Evolutionary conservation across 2,329 filamentous ascomycete genomes (phyloP), one percentile per base, ranked within the genome.

Genomic region (Dactylellina parvicollis): DNA sequence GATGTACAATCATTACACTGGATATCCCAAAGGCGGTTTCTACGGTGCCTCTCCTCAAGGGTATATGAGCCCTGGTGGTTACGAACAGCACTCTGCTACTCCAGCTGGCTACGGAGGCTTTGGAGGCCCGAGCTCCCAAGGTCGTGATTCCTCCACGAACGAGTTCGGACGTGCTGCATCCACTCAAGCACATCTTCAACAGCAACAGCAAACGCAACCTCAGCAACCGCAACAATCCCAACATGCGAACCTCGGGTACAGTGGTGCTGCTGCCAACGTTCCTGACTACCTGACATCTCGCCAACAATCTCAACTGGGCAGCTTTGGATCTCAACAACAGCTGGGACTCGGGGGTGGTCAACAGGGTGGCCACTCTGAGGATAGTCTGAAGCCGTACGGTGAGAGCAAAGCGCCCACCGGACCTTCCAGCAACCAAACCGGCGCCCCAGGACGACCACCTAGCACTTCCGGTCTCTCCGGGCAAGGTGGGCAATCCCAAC

Each of bases 41-140:
- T 89, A 89, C 77, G 86, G 84, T 30, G 87, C 88, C 76, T 86
- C 86, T 40, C 84, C 85, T 76, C 86, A 88, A 76, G 84, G 82
- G 64, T 90, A 89, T 70, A 85, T 85, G 81, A 83, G 83, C 73
- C 82, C 83, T 18, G 83, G 85, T 71, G 82, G 82, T 38, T 86
- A 86, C 7, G 88, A 90, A n/a, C n/a, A n/a, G 46, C 86, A 90
- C 78, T 85, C 86, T 1, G 86, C 87, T 14, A 88, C 88, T 20
- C 87, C 88, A 9, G 87, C 86, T 32, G 88, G 87, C 74, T 83
- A 84, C 20, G 84, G 83, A 50, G 83, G 83, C 16, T 86, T 86
- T 74, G 82, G 82, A 80, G 72, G 70, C 1, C 77, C 77, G 38
- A 65, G 75, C 34, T 69, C 76, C 0, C 77, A 78, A 54, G 76